These are phyloP conservation scores for Gynochthodes officinalis DNA, from an alignment of 257 asterid species.

Conservation along the genomic window DNA sequence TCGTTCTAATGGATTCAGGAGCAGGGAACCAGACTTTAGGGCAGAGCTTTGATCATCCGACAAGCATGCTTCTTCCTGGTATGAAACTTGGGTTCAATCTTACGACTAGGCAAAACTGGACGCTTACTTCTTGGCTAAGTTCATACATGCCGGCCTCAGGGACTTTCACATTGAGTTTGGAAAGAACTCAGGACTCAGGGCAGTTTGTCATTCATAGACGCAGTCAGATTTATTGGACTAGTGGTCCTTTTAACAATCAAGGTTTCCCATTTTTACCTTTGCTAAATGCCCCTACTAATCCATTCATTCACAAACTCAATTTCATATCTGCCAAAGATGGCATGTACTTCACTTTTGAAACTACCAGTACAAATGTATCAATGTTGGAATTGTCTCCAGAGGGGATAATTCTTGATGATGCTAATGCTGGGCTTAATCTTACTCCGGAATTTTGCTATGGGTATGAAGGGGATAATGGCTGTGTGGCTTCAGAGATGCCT, in stretches of 20 bases:
- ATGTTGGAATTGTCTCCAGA: constrained; percentile 11
- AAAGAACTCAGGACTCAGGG: constrained; percentile 24
- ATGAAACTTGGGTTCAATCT: constrained; percentile 27
- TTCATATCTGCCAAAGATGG: neutral
- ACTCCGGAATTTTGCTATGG: constrained; percentile 23
- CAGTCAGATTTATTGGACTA: constrained; percentile 25
- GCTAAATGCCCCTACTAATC: neutral
- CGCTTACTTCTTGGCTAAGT: constrained; percentile 47
- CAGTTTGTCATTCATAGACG: constrained; percentile 29
- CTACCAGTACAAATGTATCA: neutral
- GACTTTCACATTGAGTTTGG: constrained; percentile 38
- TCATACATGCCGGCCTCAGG: constrained; percentile 31
- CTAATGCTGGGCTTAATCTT: neutral
- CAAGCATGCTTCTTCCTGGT: neutral
- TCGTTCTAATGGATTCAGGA: constrained; percentile 18
- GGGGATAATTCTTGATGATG: constrained; percentile 9
- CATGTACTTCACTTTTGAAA: constrained; percentile 16
- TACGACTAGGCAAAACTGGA: constrained; percentile 34
- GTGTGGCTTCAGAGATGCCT: constrained; percentile 21
- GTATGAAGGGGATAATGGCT: constrained; percentile 18
- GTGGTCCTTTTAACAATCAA: constrained; percentile 23
- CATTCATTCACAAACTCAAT: neutral
- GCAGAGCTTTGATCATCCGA: constrained; percentile 44
- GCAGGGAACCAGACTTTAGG: constrained; percentile 11
- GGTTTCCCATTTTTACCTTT: neutral